Base-by-base conservation (phyloP, 768 basidiomycete species). In the Gloeophyllum trabeum region DNA sequence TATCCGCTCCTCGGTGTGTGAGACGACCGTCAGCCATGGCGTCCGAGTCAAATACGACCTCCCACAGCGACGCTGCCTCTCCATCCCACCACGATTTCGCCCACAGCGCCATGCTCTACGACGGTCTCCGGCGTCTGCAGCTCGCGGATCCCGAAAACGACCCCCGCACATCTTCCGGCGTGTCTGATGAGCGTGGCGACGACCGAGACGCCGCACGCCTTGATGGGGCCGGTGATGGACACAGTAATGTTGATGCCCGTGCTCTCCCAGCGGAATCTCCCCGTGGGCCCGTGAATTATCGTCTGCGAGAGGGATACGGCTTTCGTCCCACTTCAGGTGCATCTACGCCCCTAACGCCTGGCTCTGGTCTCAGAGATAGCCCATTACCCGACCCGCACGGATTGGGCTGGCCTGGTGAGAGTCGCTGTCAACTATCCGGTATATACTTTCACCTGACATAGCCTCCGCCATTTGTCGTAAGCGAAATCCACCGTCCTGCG, bases 401-500 rank as follows among this genome's bases (percentile, higher is more conserved):
- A 42, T 72, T 96, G 6, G 92, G 91, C 5, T 94, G 92, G 91
- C 92, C 92, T 60, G 90, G 90, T 84, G 51, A 48, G 68, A 56
- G 38, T 34, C 35, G 25, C 38, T 46, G 25, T 48, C 24, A 36
- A 23, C 24, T 40, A 22, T 28, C 25, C 24, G 4, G 35, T 10
- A 12, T 42, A 32, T 34, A 34, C 18, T 35, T 10, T 10, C 28
- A 32, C 28, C 10, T 47, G 24, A 24, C 7, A 36, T n/a, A 6
- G 42, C 44, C 48, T 43, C 20, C 44, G 28, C 41, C 24, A 39
- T 34, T 46, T 38, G 43, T 53, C 50, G 43, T 48, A 53, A 92
- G 93, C 92, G 45, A 96, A 94, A 65, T 89, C 86, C 4, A 93
- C 92, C 35, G 61, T 93, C 24, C 78, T 79, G 40, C 79, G 93